Conservation (phyloP, 106 monocot species). For the Acorus gramineus region DNA sequence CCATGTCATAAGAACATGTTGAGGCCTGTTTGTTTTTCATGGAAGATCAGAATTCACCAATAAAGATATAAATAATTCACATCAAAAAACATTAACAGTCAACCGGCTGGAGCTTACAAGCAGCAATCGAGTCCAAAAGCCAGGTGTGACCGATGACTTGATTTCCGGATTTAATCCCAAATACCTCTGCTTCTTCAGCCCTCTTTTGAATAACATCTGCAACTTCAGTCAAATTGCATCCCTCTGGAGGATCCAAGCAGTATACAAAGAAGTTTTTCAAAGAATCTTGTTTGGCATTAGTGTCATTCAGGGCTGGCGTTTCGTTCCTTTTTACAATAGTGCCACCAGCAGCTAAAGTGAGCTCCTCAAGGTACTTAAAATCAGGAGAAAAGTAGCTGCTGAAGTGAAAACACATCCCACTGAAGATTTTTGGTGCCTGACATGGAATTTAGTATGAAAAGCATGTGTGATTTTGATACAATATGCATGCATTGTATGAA, state of each 20-base stretch:
- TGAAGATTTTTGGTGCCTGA: constrained; percentile 48
- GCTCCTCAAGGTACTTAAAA: constrained; percentile 44
- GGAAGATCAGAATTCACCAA: no score
- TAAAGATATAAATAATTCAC: no score
- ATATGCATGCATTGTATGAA: background rate
- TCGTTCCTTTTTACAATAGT: constrained; percentile 16
- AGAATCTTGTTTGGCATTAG: background rate
- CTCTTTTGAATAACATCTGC: constrained; percentile 24
- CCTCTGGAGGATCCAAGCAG: constrained; percentile 37
- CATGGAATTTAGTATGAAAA: background rate
- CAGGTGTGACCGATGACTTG: constrained; percentile 32
- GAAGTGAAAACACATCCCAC: constrained; percentile 35
- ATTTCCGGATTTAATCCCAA: constrained; percentile 18
- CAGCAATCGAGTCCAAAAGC: constrained; percentile 51
- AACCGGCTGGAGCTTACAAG: constrained; percentile 18
- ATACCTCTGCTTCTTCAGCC: constrained; percentile 29
- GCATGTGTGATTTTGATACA: background rate
- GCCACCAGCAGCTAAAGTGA: constrained; percentile 43
- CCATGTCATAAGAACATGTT: no score
- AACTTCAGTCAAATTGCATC: constrained; percentile 3
- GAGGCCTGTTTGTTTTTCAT: no score
- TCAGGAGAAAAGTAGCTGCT: constrained; percentile 34
- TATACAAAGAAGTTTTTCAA: constrained; percentile 25
- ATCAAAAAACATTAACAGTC: no score
- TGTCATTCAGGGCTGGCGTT: background rate